phyloP scores from a whole-genome alignment of 2,329 filamentous ascomycete genomes.

The Davidsoniella eucalypti region DNA sequence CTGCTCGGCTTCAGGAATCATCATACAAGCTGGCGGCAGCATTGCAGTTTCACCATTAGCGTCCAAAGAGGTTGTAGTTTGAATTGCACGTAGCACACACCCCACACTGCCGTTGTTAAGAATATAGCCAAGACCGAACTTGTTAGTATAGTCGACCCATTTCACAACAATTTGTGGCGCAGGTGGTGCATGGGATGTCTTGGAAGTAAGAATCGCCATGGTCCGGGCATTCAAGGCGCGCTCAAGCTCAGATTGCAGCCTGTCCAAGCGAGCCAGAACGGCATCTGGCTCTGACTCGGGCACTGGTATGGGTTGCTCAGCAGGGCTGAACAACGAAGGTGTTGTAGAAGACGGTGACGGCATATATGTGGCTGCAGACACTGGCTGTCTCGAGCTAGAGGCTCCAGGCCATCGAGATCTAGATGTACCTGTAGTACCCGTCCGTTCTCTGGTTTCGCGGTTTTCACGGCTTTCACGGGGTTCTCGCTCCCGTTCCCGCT shows the following conservation, averaged over 20 bases:
- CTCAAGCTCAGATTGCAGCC: constrained; percentile 44
- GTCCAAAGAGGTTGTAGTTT: constrained; percentile 23
- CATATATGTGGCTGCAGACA: constrained; percentile 2
- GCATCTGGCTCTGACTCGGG: constrained; percentile 39
- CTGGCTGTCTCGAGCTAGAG: constrained; percentile 4
- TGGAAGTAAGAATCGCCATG: constrained; percentile 42
- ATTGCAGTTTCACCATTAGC: constrained; percentile 28
- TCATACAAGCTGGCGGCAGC: constrained; percentile 53
- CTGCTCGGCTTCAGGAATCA: constrained; percentile 53
- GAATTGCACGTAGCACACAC: constrained; percentile 44
- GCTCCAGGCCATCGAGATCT: constrained; percentile 3
- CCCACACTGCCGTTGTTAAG: constrained; percentile 68
- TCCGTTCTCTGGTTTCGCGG: not conserved
- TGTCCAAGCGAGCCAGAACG: constrained; percentile 37
- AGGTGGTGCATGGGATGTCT: constrained; percentile 35
- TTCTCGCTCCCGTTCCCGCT: constrained; percentile 4
- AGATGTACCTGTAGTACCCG: constrained; percentile 1
- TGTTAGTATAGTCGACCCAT: constrained; percentile 82
- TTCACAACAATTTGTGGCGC: constrained; percentile 53
- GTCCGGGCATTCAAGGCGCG: constrained; percentile 45
- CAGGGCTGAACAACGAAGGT: constrained; percentile 38
- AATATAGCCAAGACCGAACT: constrained; percentile 72
- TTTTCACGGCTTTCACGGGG: constrained; percentile 1
- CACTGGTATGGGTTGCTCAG: constrained; percentile 34
- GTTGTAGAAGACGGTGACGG: constrained; percentile 16